Percentiles rank a stretch among this genome's conserved stretches.
Evolutionary conservation across 1,284 basidiomycete genomes (phyloP).

Genomic region (Cronartium quercuum): DNA sequence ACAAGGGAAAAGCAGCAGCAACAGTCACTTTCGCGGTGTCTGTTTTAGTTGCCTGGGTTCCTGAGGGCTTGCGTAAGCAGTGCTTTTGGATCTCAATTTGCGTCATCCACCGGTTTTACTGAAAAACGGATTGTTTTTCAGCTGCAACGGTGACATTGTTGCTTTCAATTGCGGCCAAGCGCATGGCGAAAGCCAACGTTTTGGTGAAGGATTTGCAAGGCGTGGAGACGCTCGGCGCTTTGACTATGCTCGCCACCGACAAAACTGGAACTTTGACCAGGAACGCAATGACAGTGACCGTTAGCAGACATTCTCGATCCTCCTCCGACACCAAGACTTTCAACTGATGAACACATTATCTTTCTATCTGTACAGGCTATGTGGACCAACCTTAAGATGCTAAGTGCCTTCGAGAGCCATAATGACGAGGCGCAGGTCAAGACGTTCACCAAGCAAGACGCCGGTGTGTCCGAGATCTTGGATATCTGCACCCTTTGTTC

Average conservation of each 20-base stretch:
- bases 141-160: conserved; percentile 63
- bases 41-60: conserved; percentile 64
- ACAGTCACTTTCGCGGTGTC: conserved; percentile 66
- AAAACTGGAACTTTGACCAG: conserved; percentile 69
- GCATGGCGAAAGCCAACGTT: conserved; percentile 66
- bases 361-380: neutral
- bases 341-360: neutral
- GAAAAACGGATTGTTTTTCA: neutral
- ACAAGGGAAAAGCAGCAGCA: conserved; percentile 58
- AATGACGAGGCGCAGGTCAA: conserved; percentile 58
- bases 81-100: neutral
- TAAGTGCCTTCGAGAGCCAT: conserved; percentile 54
- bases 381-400: conserved; percentile 12
- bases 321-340: neutral
- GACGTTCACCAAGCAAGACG: conserved; percentile 55
- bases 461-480: conserved; percentile 61
- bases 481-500: conserved; percentile 63
- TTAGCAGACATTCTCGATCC: neutral
- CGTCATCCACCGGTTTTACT: conserved; percentile 53
- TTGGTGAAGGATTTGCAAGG: conserved; percentile 64
- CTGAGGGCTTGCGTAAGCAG: conserved; percentile 51
- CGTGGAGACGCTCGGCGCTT: conserved; percentile 61
- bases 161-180: conserved; percentile 64
- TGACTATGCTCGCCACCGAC: conserved; percentile 61
- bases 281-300: conserved; percentile 63